A percentile compares a stretch with the other conserved stretches of the same genome.
Evolutionary conservation across 2,329 filamentous ascomycete species (phyloP).

Genomic region (Truncatella angustata): DNA sequence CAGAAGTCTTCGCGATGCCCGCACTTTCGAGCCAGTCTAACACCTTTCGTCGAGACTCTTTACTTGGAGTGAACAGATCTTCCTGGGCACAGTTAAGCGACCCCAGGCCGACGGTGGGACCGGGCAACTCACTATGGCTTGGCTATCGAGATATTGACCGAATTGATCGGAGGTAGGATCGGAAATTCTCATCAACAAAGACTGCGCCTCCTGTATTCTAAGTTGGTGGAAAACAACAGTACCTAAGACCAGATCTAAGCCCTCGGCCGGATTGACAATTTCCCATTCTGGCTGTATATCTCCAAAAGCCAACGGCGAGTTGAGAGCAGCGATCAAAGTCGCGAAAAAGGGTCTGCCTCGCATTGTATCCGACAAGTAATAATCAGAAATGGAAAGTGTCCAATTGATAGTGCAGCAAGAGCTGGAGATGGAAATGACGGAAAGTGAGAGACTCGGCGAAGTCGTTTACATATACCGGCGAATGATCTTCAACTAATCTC

Average conservation of each 20-base stretch:
- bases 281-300: neutral
- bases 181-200: neutral
- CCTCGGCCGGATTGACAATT: neutral
- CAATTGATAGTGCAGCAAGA: no score
- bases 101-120: neutral
- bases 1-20: neutral
- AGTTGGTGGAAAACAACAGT: neutral
- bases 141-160: neutral
- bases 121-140: neutral
- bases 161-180: neutral
- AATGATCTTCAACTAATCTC: no score
- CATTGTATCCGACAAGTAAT: no score
- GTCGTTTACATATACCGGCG: no score
- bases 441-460: no score
- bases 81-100: neutral
- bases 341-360: no score
- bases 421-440: no score
- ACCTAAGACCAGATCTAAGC: neutral
- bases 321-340: no score
- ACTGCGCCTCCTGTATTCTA: neutral
- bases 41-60: neutral
- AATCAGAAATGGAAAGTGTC: no score
- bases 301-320: no score
- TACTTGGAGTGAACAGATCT: neutral
- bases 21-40: neutral